phyloP scores from a whole-genome alignment of 2,329 filamentous ascomycete genomes.

The Neopestalotiopsis sp. region DNA sequence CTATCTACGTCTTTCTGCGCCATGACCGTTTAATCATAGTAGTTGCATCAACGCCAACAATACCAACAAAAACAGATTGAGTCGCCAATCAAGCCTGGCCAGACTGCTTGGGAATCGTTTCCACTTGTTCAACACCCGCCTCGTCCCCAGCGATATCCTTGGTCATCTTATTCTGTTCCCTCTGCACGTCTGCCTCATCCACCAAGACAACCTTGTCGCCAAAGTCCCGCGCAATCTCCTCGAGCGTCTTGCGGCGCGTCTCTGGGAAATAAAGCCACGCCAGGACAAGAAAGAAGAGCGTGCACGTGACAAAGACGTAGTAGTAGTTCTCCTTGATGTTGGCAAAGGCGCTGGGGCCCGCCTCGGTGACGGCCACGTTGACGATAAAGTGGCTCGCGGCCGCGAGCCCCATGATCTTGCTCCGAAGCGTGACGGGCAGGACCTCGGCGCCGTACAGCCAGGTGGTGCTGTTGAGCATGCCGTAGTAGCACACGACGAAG shows the following conservation, averaged over 20 bases:
- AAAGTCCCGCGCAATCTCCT: constrained; percentile 32
- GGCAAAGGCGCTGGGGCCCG: constrained; percentile 60
- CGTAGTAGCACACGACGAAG: constrained; percentile 59
- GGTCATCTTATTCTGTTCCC: constrained; percentile 21
- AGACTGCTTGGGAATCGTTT: background rate
- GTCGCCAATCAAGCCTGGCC: no score
- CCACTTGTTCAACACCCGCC: constrained; percentile 10
- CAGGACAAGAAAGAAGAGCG: constrained; percentile 54
- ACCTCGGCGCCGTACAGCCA: constrained; percentile 63
- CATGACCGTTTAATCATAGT: no score
- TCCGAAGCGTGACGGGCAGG: constrained; percentile 56
- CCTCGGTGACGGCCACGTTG: constrained; percentile 60
- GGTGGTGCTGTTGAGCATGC: constrained; percentile 59
- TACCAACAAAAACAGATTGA: no score
- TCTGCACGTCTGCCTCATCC: constrained; percentile 21
- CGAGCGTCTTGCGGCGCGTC: constrained; percentile 36
- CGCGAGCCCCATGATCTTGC: constrained; percentile 61
- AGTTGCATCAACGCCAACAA: no score
- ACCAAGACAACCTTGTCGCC: constrained; percentile 31
- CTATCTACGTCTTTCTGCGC: no score
- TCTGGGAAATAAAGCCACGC: constrained; percentile 61
- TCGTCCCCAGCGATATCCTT: constrained; percentile 23
- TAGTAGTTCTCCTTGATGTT: constrained; percentile 66
- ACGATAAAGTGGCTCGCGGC: constrained; percentile 60
- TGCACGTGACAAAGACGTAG: constrained; percentile 63